Base-by-base conservation (phyloP, 768 basidiomycete genomes). In the Hydnum rufescens region DNA sequence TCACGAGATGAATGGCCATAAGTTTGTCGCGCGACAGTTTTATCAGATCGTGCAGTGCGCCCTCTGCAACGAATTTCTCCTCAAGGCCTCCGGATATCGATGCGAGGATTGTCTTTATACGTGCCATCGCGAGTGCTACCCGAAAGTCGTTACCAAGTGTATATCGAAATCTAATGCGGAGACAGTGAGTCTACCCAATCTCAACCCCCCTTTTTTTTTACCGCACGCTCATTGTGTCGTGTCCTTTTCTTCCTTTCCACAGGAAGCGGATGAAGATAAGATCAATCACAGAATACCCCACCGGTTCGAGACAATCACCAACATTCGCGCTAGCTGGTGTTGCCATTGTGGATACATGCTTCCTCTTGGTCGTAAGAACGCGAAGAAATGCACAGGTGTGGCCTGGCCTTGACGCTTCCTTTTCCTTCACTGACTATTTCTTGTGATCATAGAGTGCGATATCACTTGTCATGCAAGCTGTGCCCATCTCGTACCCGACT, bases 271-370 rank as follows among this genome's bases (percentile, higher is more conserved):
- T 65, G 93, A 84, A 65, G 93, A 97, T 66, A 93, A 95, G 68
- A 90, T 97, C 65, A 97, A 99, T 61, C 95, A 99, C 67, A 84
- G 95, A 51, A 97, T 99, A 60, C 95, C 95, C 51, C 95, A 99
- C 66, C 82, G 95, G 22, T 99, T 99, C 69, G 88, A 92, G 60
- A 80, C 92, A 18, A 77, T 95, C 60, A 96, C 90, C 56, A 97
- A 95, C 66, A 81, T 97, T 53, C 86, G 89, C 42, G 87, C 95
- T 18, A 96, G 93, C 62, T 99, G 95, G 95, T 99, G 95, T 66
- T 99, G 95, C 64, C 95, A 99, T 65, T 99, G 95, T 64, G 95
- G 95, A 57, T 95, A 92, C 62, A 92, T 99, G 76, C 75, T 95
- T 25, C 92, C 95, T 52, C 75, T 97, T 47, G 93, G 93, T 50